phyloP scores from a whole-genome alignment of 75 land plant genomes.

The Cupressus sempervirens region DNA sequence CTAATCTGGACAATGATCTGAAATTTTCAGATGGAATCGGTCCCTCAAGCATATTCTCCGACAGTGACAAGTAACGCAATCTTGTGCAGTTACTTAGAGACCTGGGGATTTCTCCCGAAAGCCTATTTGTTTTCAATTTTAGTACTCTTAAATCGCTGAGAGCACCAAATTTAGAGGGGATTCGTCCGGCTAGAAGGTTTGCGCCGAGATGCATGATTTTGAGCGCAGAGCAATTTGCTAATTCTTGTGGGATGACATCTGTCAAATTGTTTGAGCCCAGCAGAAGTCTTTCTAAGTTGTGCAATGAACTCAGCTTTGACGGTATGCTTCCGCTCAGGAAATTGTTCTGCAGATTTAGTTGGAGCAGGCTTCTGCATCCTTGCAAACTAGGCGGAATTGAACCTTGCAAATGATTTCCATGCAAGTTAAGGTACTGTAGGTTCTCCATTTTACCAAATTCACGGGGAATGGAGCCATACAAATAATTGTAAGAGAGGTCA shows the following conservation, averaged over 20 bases:
- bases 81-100: neutral
- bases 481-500: constrained; percentile 14
- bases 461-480: constrained; percentile 12
- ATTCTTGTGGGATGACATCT: constrained; percentile 17
- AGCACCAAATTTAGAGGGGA: constrained; percentile 12
- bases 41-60: neutral
- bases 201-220: constrained; percentile 6
- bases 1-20: too few species aligned
- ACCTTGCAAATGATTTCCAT: constrained; percentile 35
- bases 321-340: constrained; percentile 19
- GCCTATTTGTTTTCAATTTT: constrained; percentile 15
- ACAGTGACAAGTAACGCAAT: neutral
- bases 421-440: constrained; percentile 48
- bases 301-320: constrained; percentile 3
- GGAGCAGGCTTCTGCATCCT: constrained; percentile 14
- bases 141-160: constrained; percentile 15
- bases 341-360: constrained; percentile 6
- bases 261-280: constrained; percentile 14
- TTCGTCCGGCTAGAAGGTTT: constrained; percentile 22
- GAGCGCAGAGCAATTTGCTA: constrained; percentile 17
- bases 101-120: constrained; percentile 20
- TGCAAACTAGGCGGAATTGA: constrained; percentile 59
- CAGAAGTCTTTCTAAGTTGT: constrained; percentile 4
- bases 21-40: neutral
- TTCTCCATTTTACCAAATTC: constrained; percentile 21